phyloP scores from a whole-genome alignment of 371 early-diverging fungal genomes.

The Circinella minor region DNA sequence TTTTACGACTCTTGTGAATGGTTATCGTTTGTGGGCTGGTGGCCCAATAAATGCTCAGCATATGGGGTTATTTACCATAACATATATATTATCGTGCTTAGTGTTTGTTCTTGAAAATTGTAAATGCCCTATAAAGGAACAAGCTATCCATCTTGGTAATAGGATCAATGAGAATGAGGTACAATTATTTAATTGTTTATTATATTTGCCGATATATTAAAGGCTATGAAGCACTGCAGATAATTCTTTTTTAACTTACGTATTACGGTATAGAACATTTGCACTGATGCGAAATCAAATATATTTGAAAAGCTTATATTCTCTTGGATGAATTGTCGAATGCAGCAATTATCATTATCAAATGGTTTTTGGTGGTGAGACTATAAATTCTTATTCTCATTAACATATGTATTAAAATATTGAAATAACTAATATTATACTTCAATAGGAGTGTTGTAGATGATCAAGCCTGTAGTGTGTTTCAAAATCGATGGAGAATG shows the following conservation, averaged over 20 bases:
- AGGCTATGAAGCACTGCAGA: too few relatives aligned
- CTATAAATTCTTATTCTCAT: too few relatives aligned
- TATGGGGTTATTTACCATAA: slow-evolving; percentile 28
- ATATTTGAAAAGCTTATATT: slow-evolving; percentile 87
- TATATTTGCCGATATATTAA: too few relatives aligned
- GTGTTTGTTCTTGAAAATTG: slow-evolving; percentile 14
- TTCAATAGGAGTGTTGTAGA: slow-evolving; percentile 53
- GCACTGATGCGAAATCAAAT: slow-evolving; percentile 83
- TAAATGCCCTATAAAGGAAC: slow-evolving; percentile 6
- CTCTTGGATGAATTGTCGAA: slow-evolving; percentile 89
- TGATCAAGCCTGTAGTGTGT: neutral
- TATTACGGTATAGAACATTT: slow-evolving; percentile 17
- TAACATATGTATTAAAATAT: too few relatives aligned
- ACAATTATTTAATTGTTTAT: too few relatives aligned
- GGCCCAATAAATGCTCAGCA: slow-evolving; percentile 32
- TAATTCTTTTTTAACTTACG: slow-evolving; percentile 16
- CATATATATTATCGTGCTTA: slow-evolving; percentile 45
- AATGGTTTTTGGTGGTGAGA: slow-evolving; percentile 33
- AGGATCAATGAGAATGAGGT: neutral
- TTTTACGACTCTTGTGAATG: slow-evolving; percentile 48
- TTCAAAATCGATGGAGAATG: slow-evolving; percentile 47
- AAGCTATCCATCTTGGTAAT: slow-evolving; percentile 23
- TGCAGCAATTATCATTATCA: slow-evolving; percentile 83
- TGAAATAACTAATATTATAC: too few relatives aligned
- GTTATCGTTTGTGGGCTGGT: slow-evolving; percentile 55